Base-by-base conservation (phyloP, 768 basidiomycete species). In the Clitopilus passeckerianus region DNA sequence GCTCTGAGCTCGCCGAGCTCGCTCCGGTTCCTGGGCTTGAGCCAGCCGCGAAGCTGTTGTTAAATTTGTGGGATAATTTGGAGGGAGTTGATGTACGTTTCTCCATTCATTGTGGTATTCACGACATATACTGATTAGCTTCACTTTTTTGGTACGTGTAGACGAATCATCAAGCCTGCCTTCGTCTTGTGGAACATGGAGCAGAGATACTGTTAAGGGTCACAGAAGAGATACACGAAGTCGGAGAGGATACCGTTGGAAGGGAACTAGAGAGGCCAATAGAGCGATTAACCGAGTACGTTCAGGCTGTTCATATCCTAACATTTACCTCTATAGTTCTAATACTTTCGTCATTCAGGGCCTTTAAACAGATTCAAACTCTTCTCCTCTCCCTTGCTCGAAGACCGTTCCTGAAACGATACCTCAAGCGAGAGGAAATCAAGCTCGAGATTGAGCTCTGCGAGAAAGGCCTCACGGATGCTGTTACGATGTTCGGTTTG, bases 381-480 rank as follows among this genome's bases (percentile, higher is more conserved):
- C 80, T 90, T 62, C 76, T 90, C 50, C 65, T 76, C 56, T 83
- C 81, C 59, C 83, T 88, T 61, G 75, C 77, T n/a, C 72, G 81
- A 41, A 74, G 88, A 7, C 85, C 90, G 0, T 90, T 89, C 73
- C 68, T 91, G 64, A 88, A 89, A 70, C 79, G 89, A 7, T 92
- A 89, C 66, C 75, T 93, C 24, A 85, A 85, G 66, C 81, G 88
- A 34, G 86, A 90, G 30, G 89, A 92, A 60, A 85, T 85, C 33
- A 66, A 77, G 23, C 70, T 74, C 8, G 79, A 81, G 35, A 83
- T 93, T 16, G 63, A 69, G 0, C 74, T 60, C 1, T 86, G 86
- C 52, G 82, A 86, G 50, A 72, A 75, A 8, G 75, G 74, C 5
- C 76, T 92, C 18, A 77, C 75, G 10, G 85, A 89, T 59, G 83